Evolutionary conservation across 2,329 filamentous ascomycete species (phyloP), one percentile per base, ranked within the genome.

Genomic region (Ilyonectria mors-panacis): DNA sequence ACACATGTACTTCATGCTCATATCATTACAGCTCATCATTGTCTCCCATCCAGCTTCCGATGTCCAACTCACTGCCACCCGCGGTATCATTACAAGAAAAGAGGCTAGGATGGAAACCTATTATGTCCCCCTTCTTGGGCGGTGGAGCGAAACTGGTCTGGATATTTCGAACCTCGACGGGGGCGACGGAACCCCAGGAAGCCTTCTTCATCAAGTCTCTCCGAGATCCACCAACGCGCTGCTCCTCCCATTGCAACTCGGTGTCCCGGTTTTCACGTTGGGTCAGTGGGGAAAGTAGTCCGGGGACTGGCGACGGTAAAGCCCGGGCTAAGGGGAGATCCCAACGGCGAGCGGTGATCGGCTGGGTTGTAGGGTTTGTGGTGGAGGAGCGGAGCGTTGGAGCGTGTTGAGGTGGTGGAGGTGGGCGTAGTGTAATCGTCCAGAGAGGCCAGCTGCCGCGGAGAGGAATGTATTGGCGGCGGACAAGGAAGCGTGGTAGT

Each of bases 71-170:
- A 9, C 17, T 13, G 23, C 19, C 28, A 53, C 28, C 23, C 50
- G 17, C 44, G 37, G n/a, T 17, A n/a, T 47, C 13, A 59, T 35
- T 30, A 15, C 47, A 66, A 55, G 9, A 48, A 66, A 30, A 17
- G 37, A 30, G 19, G 44, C 45, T 7, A 13, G 35, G 37, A 21
- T 12, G n/a, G 6, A 26, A 59, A 39, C n/a, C n/a, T 4, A 19
- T 63, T n/a, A 56, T 67, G 4, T 57, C 42, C 65, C 65, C 63
- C 33, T 63, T 76, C 51, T 67, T 77, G 0, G 82, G 82, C 15
- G 82, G 82, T 23, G 79, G 80, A 35, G 80, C 78, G 70, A 85
- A 85, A 3, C 77, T 77, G 9, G 77, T 80, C 72, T 80, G 78
- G 19, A 85, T 79, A 61, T 73, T 78, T 21, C 74, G 75, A 7